Evolutionary conservation across 2,329 filamentous ascomycete species (phyloP).

Genomic region (Emmonsiellopsis sp.): DNA sequence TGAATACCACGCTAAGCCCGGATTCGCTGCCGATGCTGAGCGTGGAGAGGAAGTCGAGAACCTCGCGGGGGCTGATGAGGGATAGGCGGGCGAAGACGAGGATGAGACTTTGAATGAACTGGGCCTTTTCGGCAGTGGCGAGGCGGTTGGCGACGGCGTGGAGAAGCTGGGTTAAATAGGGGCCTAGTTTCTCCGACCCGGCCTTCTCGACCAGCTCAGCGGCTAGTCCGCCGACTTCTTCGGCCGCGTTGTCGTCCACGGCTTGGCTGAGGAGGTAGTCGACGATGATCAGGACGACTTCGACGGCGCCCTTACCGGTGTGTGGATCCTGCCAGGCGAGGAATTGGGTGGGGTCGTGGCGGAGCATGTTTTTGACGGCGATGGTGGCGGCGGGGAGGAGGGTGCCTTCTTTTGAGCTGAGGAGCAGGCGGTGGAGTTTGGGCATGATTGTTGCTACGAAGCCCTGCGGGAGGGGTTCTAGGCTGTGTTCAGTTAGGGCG

Average conservation of each 20-base stretch:
- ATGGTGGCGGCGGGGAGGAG: slow-evolving; percentile 79
- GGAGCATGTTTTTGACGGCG: slow-evolving; percentile 78
- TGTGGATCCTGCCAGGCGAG: slow-evolving; percentile 74
- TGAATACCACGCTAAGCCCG: slow-evolving; percentile 79
- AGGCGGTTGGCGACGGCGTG: slow-evolving; percentile 81
- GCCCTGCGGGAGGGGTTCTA: slow-evolving; percentile 74
- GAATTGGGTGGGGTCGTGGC: slow-evolving; percentile 82
- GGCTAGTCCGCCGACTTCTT: slow-evolving; percentile 91
- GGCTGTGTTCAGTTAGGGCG: slow-evolving; percentile 71
- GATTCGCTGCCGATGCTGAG: slow-evolving; percentile 66
- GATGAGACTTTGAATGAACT: slow-evolving; percentile 92
- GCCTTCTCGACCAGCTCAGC: slow-evolving; percentile 94
- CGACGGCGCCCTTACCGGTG: slow-evolving; percentile 70
- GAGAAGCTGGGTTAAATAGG: slow-evolving; percentile 79
- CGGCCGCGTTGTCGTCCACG: slow-evolving; percentile 87
- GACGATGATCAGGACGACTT: slow-evolving; percentile 83
- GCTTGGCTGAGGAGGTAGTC: slow-evolving; percentile 75
- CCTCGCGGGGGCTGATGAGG: slow-evolving; percentile 73
- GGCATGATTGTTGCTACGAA: slow-evolving; percentile 81
- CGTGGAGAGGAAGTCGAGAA: slow-evolving; percentile 82
- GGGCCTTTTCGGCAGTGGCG: slow-evolving; percentile 70
- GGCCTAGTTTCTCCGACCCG: slow-evolving; percentile 80
- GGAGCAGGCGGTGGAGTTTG: slow-evolving; percentile 72
- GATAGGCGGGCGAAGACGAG: slow-evolving; percentile 89
- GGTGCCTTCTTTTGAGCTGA: slow-evolving; percentile 78